Evolutionary conservation across 306 rosid genomes (phyloP), one percentile per base, ranked within the genome.

Genomic region (Lathyrus sativus): DNA sequence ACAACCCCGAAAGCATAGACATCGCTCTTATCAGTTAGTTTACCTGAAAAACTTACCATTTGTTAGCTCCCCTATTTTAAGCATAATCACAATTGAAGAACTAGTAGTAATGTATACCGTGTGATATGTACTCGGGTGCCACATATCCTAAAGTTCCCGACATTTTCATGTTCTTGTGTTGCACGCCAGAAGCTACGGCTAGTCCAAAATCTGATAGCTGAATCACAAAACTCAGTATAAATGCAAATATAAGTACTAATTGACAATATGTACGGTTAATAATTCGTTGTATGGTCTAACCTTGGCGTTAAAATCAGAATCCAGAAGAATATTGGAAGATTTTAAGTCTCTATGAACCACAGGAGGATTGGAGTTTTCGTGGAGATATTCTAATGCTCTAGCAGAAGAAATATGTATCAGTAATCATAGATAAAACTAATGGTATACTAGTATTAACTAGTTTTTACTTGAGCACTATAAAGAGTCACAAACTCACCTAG

Each of bases 1-100:
- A 93, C 85, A 37, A 90, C 87, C 26, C 97, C 98, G 31, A 93
- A 93, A 68, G 97, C 96, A 66, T 90, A 93, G 17, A 93, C 97
- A 50, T 93, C 97, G 9, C 96, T 86, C 76, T 90, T 93, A 67
- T 93, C 98, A 0, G 98, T 90, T 74, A 93, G 80, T 70, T 86
- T 90, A 61, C 98, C 98, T 89, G 88, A 28, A 74, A 63, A 71
- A 11, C 31, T 28, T 26, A 19, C 29, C 31, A 9, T 41, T 41
- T 46, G 44, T 84, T 11, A 19, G 13, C n/a, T 49, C 11, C 24
- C 11, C n/a, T 22, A 22, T 11, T 11, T 26, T 28, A 11, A 54
- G 9, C 15, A 24, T 11, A 0, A 54, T 54, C 17, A 24, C 4
- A 11, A 24, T 11, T 10, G 37, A 24, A 54, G 13, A 54, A 54